A percentile compares a stretch with the other conserved stretches of the same genome.
These are phyloP conservation scores for Dictyostelium capitatum DNA, from an alignment of 78 protist species.

Conservation along the genomic window DNA sequence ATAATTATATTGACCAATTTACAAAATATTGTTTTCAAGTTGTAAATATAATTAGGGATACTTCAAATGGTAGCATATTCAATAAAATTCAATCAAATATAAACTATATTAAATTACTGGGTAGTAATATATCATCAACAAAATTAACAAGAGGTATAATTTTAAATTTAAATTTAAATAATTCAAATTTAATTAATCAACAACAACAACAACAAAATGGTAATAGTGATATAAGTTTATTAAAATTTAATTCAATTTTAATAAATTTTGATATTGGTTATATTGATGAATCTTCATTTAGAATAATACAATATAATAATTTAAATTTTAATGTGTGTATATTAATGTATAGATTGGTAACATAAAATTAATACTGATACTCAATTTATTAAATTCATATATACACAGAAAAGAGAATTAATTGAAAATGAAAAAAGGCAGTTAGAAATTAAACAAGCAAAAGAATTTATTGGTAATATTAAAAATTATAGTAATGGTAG, in stretches of 20 bases:
- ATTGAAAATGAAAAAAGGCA: slow-evolving; percentile 37
- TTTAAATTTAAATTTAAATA: not conserved
- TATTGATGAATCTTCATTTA: not conserved
- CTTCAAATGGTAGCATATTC: not conserved
- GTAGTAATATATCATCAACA: slow-evolving; percentile 46
- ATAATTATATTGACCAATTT: slow-evolving; percentile 10
- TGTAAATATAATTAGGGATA: not conserved
- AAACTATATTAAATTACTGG: slow-evolving; percentile 43
- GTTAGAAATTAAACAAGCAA: slow-evolving; percentile 15
- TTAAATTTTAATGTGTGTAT: slow-evolving; percentile 27
- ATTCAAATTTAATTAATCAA: not conserved
- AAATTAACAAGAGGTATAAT: slow-evolving; percentile 32
- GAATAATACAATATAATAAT: slow-evolving; percentile 2
- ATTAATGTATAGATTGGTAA: no score
- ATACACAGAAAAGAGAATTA: not conserved
- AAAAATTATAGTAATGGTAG: not conserved
- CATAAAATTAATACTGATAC: no score
- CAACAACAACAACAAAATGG: not conserved
- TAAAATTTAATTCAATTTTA: not conserved
- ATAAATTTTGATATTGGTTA: slow-evolving; percentile 53
- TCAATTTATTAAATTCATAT: not conserved
- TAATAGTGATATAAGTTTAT: no score
- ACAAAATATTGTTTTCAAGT: not conserved
- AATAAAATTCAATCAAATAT: slow-evolving; percentile 2
- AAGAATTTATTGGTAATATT: not conserved